These are phyloP conservation scores for Coriaria nepalensis DNA, from an alignment of 306 rosid species.

Conservation along the genomic window DNA sequence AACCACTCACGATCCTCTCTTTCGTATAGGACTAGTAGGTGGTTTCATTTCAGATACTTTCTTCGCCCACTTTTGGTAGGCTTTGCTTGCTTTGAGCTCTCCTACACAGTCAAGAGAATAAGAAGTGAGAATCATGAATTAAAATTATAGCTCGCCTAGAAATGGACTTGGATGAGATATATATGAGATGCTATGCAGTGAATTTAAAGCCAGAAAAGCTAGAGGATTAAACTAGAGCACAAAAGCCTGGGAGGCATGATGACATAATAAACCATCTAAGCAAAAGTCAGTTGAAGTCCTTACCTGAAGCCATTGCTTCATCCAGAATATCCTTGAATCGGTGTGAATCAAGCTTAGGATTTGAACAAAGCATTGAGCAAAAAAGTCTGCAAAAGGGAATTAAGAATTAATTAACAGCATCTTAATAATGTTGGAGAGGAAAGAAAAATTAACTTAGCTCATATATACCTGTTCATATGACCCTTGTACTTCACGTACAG, in stretches of 20 bases:
- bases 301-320: conserved; percentile 65
- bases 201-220: too few relatives aligned
- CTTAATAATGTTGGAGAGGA: background rate
- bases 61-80: conserved; percentile 63
- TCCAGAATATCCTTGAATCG: conserved; percentile 70
- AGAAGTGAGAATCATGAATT: conserved; percentile 2
- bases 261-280: conserved; percentile 1
- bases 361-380: conserved; percentile 96
- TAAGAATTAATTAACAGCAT: background rate
- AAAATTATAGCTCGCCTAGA: conserved; percentile 3
- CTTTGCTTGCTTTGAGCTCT: conserved; percentile 61
- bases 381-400: conserved; percentile 45
- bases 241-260: too few relatives aligned
- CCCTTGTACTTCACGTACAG: conserved; percentile 62
- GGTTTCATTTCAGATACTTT: conserved; percentile 66
- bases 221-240: too few relatives aligned
- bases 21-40: conserved; percentile 66
- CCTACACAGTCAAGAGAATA: conserved; percentile 20
- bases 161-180: background rate
- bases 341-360: conserved; percentile 71
- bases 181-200: background rate
- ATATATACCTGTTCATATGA: conserved; percentile 55
- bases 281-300: conserved; percentile 13
- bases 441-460: background rate
- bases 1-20: conserved; percentile 40